These are phyloP conservation scores for Colletotrichum higginsianum DNA, from an alignment of 2,329 filamentous ascomycete species.

Conservation along the genomic window DNA sequence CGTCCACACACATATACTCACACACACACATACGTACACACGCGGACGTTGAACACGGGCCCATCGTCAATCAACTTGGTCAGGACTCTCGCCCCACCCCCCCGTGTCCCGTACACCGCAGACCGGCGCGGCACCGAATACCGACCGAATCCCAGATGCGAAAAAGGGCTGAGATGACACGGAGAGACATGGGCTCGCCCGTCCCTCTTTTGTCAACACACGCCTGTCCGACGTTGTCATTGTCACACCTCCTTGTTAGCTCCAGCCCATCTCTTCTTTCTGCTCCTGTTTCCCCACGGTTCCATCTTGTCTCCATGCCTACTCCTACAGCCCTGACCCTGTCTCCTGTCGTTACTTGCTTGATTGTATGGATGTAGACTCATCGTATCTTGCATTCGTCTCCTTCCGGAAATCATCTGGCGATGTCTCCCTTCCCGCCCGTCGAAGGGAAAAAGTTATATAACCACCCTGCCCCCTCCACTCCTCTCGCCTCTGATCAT, in stretches of 20 bases:
- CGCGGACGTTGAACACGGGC: constrained; percentile 16
- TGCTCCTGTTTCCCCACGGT: constrained; percentile 16
- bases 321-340: neutral
- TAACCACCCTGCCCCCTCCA: constrained; percentile 15
- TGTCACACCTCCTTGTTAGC: constrained; percentile 8
- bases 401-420: constrained; percentile 21
- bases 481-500: neutral
- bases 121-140: constrained; percentile 36
- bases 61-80: neutral
- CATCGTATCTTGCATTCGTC: constrained; percentile 9
- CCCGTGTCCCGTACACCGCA: neutral
- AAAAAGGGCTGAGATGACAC: constrained; percentile 19
- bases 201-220: neutral
- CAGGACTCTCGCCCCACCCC: neutral
- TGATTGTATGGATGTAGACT: neutral
- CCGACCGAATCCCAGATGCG: constrained; percentile 36
- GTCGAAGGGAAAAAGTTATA: constrained; percentile 1
- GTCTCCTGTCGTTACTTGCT: neutral
- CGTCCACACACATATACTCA: constrained; percentile 1
- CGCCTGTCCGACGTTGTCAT: constrained; percentile 8
- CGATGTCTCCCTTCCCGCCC: constrained; percentile 19
- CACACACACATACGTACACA: neutral
- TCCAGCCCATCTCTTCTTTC: neutral
- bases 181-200: neutral
- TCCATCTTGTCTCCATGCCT: constrained; percentile 17